phyloP scores from a whole-genome alignment of 169 alveolate species.

The Plasmodium gaboni region DNA sequence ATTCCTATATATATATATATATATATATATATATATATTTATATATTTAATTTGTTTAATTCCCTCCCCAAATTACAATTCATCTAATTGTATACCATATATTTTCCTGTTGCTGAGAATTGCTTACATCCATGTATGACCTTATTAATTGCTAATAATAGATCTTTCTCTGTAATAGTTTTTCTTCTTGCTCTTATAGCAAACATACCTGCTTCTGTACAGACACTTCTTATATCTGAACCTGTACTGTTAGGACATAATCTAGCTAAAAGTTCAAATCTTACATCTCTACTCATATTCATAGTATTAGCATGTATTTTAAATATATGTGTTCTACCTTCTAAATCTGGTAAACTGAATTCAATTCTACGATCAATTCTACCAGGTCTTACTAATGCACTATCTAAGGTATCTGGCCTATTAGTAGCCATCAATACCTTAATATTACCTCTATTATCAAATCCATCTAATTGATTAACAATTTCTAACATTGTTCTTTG shows the following conservation, averaged over 20 bases:
- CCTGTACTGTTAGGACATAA: slow-evolving; percentile 99
- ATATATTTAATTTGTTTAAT: too few relatives aligned
- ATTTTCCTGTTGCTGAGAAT: slow-evolving; percentile 98
- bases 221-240: slow-evolving; percentile 98
- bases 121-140: slow-evolving; percentile 98
- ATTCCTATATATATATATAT: too few relatives aligned
- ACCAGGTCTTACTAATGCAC: slow-evolving; percentile 98
- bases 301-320: slow-evolving; percentile 98
- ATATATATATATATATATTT: too few relatives aligned
- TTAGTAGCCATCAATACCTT: slow-evolving; percentile 99
- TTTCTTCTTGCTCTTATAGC: slow-evolving; percentile 99
- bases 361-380: slow-evolving; percentile 99
- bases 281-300: slow-evolving; percentile 95
- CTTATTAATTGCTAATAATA: slow-evolving; percentile 97
- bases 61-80: not conserved
- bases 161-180: slow-evolving; percentile 97
- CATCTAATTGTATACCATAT: slow-evolving; percentile 96
- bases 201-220: slow-evolving; percentile 99
- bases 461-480: slow-evolving; percentile 99
- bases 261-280: slow-evolving; percentile 98
- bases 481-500: slow-evolving; percentile 99
- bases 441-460: slow-evolving; percentile 98
- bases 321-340: slow-evolving; percentile 97
- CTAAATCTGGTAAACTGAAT: slow-evolving; percentile 98
- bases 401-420: slow-evolving; percentile 98